Conservation (phyloP, 2,329 filamentous ascomycete species). For the Penicillium sp. region DNA sequence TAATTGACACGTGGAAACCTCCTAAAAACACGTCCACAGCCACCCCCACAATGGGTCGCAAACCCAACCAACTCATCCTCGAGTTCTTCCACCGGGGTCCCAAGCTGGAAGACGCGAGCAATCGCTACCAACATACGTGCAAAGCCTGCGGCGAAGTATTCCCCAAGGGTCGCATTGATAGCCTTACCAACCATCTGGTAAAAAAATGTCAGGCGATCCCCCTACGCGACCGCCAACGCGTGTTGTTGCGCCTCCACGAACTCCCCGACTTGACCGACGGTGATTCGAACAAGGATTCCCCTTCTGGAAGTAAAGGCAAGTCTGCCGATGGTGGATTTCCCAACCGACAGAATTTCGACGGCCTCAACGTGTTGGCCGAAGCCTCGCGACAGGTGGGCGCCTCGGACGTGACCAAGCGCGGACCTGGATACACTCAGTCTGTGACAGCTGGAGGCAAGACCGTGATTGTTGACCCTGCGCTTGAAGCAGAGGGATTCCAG, state of each 20-base stretch:
- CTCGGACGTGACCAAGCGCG: conserved; percentile 48
- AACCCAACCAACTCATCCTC: conserved; percentile 79
- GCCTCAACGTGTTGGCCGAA: conserved; percentile 82
- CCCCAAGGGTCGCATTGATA: conserved; percentile 84
- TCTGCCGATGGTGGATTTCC: conserved; percentile 45
- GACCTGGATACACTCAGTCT: conserved; percentile 40
- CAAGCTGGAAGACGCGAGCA: conserved; percentile 85
- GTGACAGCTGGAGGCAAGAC: conserved; percentile 44
- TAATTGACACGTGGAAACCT: conserved; percentile 5
- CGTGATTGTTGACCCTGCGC: conserved; percentile 44
- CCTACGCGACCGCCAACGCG: conserved; percentile 71
- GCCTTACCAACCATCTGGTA: conserved; percentile 74
- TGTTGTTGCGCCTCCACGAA: conserved; percentile 70
- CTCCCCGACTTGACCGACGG: conserved; percentile 56
- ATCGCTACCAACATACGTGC: conserved; percentile 89
- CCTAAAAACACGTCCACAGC: not conserved
- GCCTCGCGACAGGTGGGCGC: conserved; percentile 75
- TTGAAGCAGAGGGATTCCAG: conserved; percentile 44
- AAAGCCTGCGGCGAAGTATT: conserved; percentile 86
- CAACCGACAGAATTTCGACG: conserved; percentile 67
- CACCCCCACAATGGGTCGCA: conserved; percentile 67
- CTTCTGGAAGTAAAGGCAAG: conserved; percentile 38
- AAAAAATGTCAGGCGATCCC: conserved; percentile 83
- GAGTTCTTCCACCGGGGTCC: conserved; percentile 84
- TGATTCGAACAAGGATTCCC: conserved; percentile 41